Base-by-base conservation (phyloP, 768 basidiomycete genomes). In the Pleurotus cornucopiae region DNA sequence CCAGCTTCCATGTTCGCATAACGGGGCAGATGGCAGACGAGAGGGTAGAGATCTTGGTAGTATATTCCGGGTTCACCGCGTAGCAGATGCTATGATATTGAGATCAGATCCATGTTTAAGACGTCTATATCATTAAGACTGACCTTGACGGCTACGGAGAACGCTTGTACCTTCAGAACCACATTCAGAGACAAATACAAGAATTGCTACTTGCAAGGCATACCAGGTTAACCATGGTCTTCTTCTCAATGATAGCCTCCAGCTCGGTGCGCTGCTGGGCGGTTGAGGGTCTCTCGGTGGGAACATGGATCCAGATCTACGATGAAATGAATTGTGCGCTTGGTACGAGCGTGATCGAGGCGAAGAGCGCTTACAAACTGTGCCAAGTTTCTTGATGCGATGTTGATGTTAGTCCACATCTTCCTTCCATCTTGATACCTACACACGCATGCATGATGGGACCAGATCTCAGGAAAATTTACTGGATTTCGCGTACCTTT, bases 341-440 rank as follows among this genome's bases (percentile, higher is more conserved):
- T 18, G 18, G 37, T 20, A 9, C 12, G 21, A 40, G 6, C 7
- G 43, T 6, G 9, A 18, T 45, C 58, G 57, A 37, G 54, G 39
- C 38, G 14, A 20, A 16, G 62, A 58, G n/a, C 9, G 66, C 78
- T 58, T 61, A 86, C 82, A 66, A 83, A 68, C 62, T 80, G 81
- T 0, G 82, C 80, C 23, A 89, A 63, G 59, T 82, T 85, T 54
- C 83, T 76, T 5, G 80, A 82, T 4, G 79, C 76, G 40, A 81
- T 72, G 0, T 70, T 73, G 54, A 89, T 84, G 55, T 72, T 81
- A 1, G 81, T 80, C 86, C 88, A 90, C 64, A 88, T 75, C 63
- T 84, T 87, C 21, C 87, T 69, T 4, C 88, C 88, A 65, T 88
- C 83, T 62, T 82, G 81, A 64, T 84, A 86, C 61, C 82, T 85